Base-by-base conservation (phyloP, 345 rosid species). In the Capsella bursapastoris region DNA sequence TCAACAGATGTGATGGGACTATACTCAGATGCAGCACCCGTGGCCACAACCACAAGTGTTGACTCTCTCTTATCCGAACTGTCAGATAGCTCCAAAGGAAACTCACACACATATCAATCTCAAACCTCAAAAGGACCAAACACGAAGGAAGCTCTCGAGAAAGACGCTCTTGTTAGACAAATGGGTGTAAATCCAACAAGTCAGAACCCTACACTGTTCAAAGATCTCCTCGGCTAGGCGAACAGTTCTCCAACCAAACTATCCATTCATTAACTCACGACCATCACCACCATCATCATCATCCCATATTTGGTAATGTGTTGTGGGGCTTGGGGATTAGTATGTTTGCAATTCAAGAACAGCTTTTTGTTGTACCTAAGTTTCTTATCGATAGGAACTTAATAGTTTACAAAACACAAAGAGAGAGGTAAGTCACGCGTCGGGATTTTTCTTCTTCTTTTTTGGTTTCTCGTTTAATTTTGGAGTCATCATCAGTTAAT, bases 91-190 rank as follows among this genome's bases (percentile, higher is more conserved):
- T 76, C 80, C 37, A 76, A 49, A 63, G 75, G 75, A 57, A 70
- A 76, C 60, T 9, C 71, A 29, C 45, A 50, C 15, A 62, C 79
- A 4, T 16, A 76, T 31, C 70, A 76, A 37, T 53, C 79, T 45
- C 74, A 77, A 79, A 49, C 70, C 37, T 66, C 82, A 15, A 93
- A 93, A 73, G 96, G 96, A 43, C 96, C 96, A 45, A 86, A 85
- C 76, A 70, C 66, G 8, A 88, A 84, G 82, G 86, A 87, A 56
- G 71, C 94, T n/a, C 78, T 89, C 70, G 92, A 88, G 79, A 93
- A 88, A 83, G 98, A 93, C 53, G 94, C 98, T 13, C 88, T 84
- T 25, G 90, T 89, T 45, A 89, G 98, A 86, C 92, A 91, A 82
- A 87, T 91, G 96, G 98, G 98, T 35, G 97, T 93, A 58, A 90